phyloP scores from a whole-genome alignment of 225 moss, liverwort and hornwort genomes.

The Polytrichum formosum region DNA sequence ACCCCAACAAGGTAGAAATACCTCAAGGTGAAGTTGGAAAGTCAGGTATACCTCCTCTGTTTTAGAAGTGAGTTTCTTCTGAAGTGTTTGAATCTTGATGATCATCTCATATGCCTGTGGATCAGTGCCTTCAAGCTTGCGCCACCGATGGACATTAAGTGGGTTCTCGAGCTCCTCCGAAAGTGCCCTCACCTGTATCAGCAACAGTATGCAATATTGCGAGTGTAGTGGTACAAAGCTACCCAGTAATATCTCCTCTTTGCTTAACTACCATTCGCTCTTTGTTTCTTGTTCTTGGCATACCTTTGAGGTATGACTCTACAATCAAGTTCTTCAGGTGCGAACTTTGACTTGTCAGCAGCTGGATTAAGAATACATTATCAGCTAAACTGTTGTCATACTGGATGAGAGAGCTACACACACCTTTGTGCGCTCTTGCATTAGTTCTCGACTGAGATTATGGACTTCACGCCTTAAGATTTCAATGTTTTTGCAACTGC shows the following conservation, averaged over 20 bases:
- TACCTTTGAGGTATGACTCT: no score
- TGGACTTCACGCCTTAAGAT: slow-evolving; percentile 62
- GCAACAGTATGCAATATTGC: no score
- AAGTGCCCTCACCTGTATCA: slow-evolving; percentile 58
- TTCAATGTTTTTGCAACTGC: slow-evolving; percentile 55
- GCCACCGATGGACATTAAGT: slow-evolving; percentile 83
- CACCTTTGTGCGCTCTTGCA: slow-evolving; percentile 79
- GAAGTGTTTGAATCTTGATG: slow-evolving; percentile 72
- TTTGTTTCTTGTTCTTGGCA: no score
- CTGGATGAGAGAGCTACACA: background rate
- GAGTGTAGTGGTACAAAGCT: no score
- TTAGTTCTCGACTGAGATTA: slow-evolving; percentile 58
- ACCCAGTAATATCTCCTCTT: no score
- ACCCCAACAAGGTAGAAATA: no score
- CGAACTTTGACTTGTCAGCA: no score
- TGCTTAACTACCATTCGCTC: no score
- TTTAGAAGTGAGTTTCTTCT: slow-evolving; percentile 60
- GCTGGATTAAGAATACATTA: no score
- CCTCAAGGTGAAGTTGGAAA: background rate
- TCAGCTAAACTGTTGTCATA: background rate
- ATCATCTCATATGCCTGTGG: slow-evolving; percentile 71
- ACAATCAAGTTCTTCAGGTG: no score
- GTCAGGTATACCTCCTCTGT: slow-evolving; percentile 52
- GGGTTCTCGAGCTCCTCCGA: slow-evolving; percentile 73
- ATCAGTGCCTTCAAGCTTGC: slow-evolving; percentile 79